Evolutionary conservation across 441 rosid genomes (phyloP).

Genomic region (Adansonia grandidieri): DNA sequence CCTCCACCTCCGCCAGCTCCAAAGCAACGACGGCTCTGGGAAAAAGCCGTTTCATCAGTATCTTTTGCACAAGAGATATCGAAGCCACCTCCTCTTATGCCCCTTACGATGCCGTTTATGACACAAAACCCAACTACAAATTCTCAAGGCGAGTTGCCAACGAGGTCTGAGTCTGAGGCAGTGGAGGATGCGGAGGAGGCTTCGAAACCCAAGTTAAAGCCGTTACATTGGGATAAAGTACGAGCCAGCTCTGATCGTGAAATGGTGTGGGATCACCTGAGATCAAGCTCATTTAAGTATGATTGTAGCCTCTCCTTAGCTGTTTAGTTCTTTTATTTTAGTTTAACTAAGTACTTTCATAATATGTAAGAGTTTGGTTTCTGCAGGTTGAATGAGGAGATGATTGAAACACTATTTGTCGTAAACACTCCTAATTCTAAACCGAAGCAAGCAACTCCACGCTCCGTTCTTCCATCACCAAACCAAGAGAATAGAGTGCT

Average conservation of each 20-base stretch:
- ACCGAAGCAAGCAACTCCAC: constrained; percentile 58
- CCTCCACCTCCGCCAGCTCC: constrained; percentile 51
- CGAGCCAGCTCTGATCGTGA: constrained; percentile 98
- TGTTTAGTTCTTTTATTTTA: not conserved
- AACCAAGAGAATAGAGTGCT: constrained; percentile 76
- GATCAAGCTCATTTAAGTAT: constrained; percentile 90
- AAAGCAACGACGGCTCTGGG: constrained; percentile 47
- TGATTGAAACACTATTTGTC: constrained; percentile 90
- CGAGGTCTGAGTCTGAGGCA: constrained; percentile 37
- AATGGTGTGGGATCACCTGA: constrained; percentile 98
- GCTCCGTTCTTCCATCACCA: constrained; percentile 51
- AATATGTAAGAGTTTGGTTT: constrained; percentile 22
- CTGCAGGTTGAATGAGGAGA: constrained; percentile 94
- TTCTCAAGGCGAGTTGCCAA: constrained; percentile 55
- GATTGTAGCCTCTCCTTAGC: constrained; percentile 27
- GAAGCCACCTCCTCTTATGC: constrained; percentile 63
- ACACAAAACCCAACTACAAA: constrained; percentile 46
- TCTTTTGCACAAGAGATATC: constrained; percentile 46
- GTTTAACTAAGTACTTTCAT: not conserved
- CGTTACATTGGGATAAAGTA: constrained; percentile 98
- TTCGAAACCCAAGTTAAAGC: constrained; percentile 86
- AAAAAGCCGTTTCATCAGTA: constrained; percentile 40
- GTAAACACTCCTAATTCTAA: constrained; percentile 60
- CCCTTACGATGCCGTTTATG: constrained; percentile 82
- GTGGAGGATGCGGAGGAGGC: constrained; percentile 53